Percentiles rank a stretch among this genome's conserved stretches.
phyloP scores from a whole-genome alignment of 257 asterid genomes.

The Misopates orontium region DNA sequence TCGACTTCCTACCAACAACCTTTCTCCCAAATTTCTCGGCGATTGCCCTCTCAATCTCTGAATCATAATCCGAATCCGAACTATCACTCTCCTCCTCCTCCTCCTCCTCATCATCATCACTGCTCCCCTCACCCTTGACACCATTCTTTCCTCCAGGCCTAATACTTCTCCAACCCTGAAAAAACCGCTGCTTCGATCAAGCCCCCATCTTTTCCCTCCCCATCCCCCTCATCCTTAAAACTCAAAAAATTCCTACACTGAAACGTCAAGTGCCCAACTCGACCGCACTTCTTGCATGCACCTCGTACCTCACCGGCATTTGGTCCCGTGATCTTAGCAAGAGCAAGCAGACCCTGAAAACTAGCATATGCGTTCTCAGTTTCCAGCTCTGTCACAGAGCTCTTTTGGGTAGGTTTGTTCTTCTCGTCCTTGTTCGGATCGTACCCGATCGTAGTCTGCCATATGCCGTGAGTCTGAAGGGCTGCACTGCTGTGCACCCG shows the following conservation, averaged over 20 bases:
- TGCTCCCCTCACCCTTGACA: slow-evolving; percentile 36
- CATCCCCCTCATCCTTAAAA: slow-evolving; percentile 56
- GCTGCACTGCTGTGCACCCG: slow-evolving; percentile 99
- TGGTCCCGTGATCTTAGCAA: slow-evolving; percentile 82
- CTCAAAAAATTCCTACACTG: slow-evolving; percentile 96
- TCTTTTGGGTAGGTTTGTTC: slow-evolving; percentile 37
- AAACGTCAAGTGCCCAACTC: slow-evolving; percentile 91
- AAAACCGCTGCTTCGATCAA: slow-evolving; percentile 61
- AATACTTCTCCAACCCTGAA: slow-evolving; percentile 68
- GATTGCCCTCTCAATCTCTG: slow-evolving; percentile 58
- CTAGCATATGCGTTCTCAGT: slow-evolving; percentile 82
- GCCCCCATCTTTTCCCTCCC: slow-evolving; percentile 56
- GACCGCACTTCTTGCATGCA: slow-evolving; percentile 84
- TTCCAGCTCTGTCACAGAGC: slow-evolving; percentile 57
- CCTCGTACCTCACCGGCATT: slow-evolving; percentile 91
- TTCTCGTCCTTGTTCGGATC: slow-evolving; percentile 85
- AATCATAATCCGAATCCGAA: slow-evolving; percentile 57
- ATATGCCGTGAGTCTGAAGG: slow-evolving; percentile 97
- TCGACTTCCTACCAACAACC: slow-evolving; percentile 19
- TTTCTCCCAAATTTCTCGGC: slow-evolving; percentile 39
- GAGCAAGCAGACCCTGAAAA: slow-evolving; percentile 87
- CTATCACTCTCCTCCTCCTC: slow-evolving; percentile 54
- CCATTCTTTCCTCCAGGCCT: background rate
- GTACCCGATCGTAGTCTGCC: slow-evolving; percentile 99
- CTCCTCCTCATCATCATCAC: too few species aligned